Evolutionary conservation across 495 filamentous ascomycete genomes (phyloP), one percentile per base, ranked within the genome.

Genomic region (Penicillium paradoxum): DNA sequence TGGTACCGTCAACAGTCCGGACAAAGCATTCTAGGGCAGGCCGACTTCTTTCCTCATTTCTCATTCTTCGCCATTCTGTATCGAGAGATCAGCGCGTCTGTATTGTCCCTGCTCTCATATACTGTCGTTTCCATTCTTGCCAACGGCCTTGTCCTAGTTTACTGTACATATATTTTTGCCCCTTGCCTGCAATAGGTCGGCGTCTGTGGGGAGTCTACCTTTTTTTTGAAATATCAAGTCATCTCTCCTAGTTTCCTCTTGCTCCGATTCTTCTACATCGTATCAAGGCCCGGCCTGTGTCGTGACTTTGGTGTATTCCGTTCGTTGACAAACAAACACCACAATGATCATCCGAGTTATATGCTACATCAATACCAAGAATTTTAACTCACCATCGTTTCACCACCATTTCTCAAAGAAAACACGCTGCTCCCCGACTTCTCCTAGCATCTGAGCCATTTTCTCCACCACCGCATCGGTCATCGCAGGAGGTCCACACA

Each of bases 361-460:
- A 44, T 18, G 0, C 17, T 30, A 44, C 41, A 30, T 44, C 24
- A 6, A 11, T 7, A 37, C 10, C 15, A 18, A 1, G 3, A 29
- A 18, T 43, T 48, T n/a, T 40, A 18, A 46, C 9, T 39, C 6
- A 25, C 8, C 25, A 3, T 6, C 11, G 14, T 14, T 43, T 59
- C 48, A 93, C 90, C 90, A 96, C 90, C 90, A 96, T 58, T 88
- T 92, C 70, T 96, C 90, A 60, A 77, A 92, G 32, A 91, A 67
- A 0, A 95, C 85, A 18, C 79, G 73, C 27, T 79, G 66, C 30
- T 67, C 42, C 13, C 74, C 69, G 65, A 15, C 47, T 10, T 87
- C 79, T 4, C 78, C 82, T 22, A 83, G 62, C 15, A 80, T 73
- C 1, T 53, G 56, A 3, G 65, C 58, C 2, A 83, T 63, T 14